Evolutionary conservation across 108 stramenopile species (phyloP).

Genomic region (Schizochytrium sp.): DNA sequence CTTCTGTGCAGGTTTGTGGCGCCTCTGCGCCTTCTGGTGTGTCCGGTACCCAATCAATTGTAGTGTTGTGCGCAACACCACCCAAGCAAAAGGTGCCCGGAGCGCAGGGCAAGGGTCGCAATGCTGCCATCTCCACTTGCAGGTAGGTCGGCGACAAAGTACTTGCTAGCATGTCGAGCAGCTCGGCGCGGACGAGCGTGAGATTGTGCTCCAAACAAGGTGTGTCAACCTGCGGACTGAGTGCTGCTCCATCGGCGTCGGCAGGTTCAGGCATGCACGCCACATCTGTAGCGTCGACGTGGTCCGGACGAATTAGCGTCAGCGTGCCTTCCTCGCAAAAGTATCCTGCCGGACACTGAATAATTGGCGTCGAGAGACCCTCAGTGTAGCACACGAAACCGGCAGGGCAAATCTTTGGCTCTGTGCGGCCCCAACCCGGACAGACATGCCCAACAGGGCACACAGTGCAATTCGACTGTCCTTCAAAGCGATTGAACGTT

Average conservation of each 20-base stretch:
- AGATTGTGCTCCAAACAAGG: background rate
- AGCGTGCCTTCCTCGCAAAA: slow-evolving; percentile 62
- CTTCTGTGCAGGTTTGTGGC: slow-evolving; percentile 68
- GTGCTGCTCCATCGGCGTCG: background rate
- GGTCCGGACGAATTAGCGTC: slow-evolving; percentile 33
- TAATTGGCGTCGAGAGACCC: slow-evolving; percentile 57
- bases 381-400: slow-evolving; percentile 65
- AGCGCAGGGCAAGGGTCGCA: slow-evolving; percentile 53
- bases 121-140: background rate
- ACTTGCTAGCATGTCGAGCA: background rate
- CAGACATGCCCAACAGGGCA: slow-evolving; percentile 68
- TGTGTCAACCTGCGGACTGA: background rate
- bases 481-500: slow-evolving; percentile 51
- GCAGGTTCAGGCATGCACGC: background rate
- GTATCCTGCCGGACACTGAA: slow-evolving; percentile 68
- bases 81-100: slow-evolving; percentile 65
- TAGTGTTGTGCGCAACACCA: slow-evolving; percentile 64
- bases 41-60: slow-evolving; percentile 52
- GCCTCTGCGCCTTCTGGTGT: slow-evolving; percentile 46
- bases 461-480: slow-evolving; percentile 59
- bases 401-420: slow-evolving; percentile 58
- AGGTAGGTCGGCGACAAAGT: background rate
- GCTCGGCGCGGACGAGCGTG: background rate
- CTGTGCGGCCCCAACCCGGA: slow-evolving; percentile 49
- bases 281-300: background rate